These are phyloP conservation scores for Monilinia aucupariae DNA, from an alignment of 2,329 filamentous ascomycete genomes.

Conservation along the genomic window DNA sequence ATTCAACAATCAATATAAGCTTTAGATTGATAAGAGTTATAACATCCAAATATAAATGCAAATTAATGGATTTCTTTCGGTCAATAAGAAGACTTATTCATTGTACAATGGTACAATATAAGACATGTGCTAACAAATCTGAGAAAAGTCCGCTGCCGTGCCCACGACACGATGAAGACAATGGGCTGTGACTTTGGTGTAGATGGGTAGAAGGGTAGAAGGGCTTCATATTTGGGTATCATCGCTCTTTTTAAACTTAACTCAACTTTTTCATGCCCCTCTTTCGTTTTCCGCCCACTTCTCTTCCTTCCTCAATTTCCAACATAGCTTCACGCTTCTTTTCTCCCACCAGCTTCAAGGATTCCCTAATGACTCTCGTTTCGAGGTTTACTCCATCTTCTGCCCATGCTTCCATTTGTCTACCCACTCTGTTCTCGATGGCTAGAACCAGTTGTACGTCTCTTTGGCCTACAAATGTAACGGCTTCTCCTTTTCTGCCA, in stretches of 20 bases:
- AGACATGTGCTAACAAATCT: no score
- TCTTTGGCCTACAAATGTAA: constrained; percentile 87
- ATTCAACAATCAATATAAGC: no score
- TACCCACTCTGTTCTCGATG: constrained; percentile 78
- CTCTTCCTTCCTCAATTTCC: constrained; percentile 86
- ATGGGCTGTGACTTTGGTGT: background rate
- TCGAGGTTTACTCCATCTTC: constrained; percentile 96
- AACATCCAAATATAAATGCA: no score
- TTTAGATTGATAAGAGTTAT: no score
- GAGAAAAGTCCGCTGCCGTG: no score
- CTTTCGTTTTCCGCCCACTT: constrained; percentile 82
- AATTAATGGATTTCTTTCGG: no score
- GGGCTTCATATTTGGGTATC: background rate
- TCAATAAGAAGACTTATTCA: no score
- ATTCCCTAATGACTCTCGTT: constrained; percentile 76
- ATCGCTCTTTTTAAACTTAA: background rate
- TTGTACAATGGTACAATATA: no score
- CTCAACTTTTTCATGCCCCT: constrained; percentile 50
- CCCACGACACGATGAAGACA: no score
- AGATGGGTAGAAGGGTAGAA: background rate
- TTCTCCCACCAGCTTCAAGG: constrained; percentile 81
- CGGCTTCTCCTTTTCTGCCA: constrained; percentile 72
- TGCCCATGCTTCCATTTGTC: constrained; percentile 74
- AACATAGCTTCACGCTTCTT: constrained; percentile 89
- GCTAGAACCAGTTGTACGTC: constrained; percentile 87